These are phyloP conservation scores for Sarcodon aspratus DNA, from an alignment of 768 basidiomycete genomes.

Conservation along the genomic window DNA sequence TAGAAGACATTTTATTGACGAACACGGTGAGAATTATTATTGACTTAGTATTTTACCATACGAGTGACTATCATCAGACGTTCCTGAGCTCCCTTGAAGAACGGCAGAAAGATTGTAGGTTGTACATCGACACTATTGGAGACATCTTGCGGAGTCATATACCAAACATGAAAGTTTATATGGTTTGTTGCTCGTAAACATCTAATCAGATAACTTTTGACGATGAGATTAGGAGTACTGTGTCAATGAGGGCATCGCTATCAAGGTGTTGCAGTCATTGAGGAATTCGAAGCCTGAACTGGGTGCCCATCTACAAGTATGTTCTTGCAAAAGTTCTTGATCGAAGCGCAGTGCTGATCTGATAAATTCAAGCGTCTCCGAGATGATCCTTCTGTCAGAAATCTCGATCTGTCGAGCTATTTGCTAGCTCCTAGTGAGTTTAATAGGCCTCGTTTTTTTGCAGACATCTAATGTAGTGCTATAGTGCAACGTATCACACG, in stretches of 20 bases:
- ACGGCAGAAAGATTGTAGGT: slow-evolving; percentile 80
- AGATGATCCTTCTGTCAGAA: slow-evolving; percentile 67
- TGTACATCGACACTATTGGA: slow-evolving; percentile 84
- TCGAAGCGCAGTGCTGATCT: not conserved
- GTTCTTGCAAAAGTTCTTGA: slow-evolving; percentile 2
- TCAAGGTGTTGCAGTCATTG: slow-evolving; percentile 63
- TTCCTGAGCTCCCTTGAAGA: slow-evolving; percentile 87
- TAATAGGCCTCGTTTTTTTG: not conserved
- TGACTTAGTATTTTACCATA: not conserved
- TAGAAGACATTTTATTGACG: slow-evolving; percentile 84
- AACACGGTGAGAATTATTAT: slow-evolving; percentile 54
- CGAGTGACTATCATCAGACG: slow-evolving; percentile 28
- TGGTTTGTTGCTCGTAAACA: slow-evolving; percentile 33
- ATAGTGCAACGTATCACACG: slow-evolving; percentile 92
- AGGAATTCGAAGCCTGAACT: slow-evolving; percentile 59
- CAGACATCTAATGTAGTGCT: not conserved
- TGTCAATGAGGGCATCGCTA: slow-evolving; percentile 74
- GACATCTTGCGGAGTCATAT: slow-evolving; percentile 74
- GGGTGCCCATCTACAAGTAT: slow-evolving; percentile 55
- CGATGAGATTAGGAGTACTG: slow-evolving; percentile 60
- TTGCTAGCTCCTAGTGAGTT: slow-evolving; percentile 79
- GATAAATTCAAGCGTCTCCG: slow-evolving; percentile 43
- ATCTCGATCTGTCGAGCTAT: slow-evolving; percentile 84
- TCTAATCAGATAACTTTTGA: not conserved
- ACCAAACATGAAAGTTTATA: slow-evolving; percentile 69